Percentiles rank a stretch among this genome's conserved stretches.
Conservation (phyloP, 176 grass and related monocot genomes). For the Areca catechu region DNA sequence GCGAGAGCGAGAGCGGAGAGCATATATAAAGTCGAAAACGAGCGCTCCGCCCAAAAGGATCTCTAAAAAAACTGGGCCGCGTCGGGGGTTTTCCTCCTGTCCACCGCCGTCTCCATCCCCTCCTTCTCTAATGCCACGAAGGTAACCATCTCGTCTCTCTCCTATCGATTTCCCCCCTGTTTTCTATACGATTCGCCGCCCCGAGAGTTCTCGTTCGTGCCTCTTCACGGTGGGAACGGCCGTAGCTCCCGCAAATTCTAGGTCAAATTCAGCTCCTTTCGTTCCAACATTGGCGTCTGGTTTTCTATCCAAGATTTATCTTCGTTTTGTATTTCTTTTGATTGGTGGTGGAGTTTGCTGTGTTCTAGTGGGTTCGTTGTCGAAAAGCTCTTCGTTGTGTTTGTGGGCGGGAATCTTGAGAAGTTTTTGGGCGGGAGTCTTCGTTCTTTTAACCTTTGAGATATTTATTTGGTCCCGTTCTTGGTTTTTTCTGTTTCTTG, state of each 20-base stretch:
- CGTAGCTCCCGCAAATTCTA: neutral
- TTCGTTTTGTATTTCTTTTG: neutral
- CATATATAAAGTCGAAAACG: neutral
- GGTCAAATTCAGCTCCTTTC: neutral
- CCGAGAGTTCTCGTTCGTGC: neutral
- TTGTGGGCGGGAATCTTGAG: no score
- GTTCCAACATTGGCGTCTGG: neutral
- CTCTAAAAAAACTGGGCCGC: conserved; percentile 8
- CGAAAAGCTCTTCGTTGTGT: no score
- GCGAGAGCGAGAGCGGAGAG: conserved; percentile 3
- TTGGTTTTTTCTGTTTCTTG: no score
- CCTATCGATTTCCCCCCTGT: neutral
- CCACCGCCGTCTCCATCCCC: neutral
- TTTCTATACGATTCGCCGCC: neutral
- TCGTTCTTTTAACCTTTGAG: no score
- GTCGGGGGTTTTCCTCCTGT: neutral
- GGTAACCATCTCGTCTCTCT: neutral
- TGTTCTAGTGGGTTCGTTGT: neutral
- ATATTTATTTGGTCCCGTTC: no score
- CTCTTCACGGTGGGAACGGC: neutral
- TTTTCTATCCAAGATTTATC: neutral
- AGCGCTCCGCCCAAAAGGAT: conserved; percentile 15
- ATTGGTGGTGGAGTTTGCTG: neutral
- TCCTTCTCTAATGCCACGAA: neutral
- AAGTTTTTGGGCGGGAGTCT: no score